Base-by-base conservation (phyloP, 176 grass and related monocot genomes). In the Oryza longistaminata region DNA sequence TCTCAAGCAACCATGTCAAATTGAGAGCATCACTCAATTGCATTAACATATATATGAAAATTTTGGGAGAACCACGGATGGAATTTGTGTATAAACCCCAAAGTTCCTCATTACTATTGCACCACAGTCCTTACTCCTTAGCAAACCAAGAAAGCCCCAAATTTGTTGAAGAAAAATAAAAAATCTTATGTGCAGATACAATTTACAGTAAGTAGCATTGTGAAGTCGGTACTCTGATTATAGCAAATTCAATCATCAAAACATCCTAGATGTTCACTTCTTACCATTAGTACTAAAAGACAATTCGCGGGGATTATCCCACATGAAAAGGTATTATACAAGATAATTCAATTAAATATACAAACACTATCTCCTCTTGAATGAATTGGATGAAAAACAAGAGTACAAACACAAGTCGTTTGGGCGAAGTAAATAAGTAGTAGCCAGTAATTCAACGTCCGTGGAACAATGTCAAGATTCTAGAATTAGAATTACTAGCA, bases 181-280 rank as follows among this genome's bases (percentile, higher is more conserved):
- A 9, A 82, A 69, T 35, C 8, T 2, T 66, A 77, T 73, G 35
- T 22, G 2, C 15, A 52, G 45, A 60, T 37, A 45, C 11, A 76
- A 19, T 74, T 25, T 49, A 3, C 2, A 29, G 12, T 68, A 88
- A 15, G 37, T 40, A 40, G 7, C 10, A 34, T 70, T 29, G 80
- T 10, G 1, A 80, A 64, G 2, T 76, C 26, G 3, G 50, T 19
- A 49, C 4, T 9, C 19, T 53, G 50, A 5, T 21, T 17, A 77
- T 31, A 74, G 44, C 3, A 85, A 77, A 27, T 64, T 29, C 73
- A 88, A 76, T 64, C 0, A 49, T 39, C 21, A 64, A 14, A 35
- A 11, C n/a, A 67, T 71, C 40, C 46, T 87, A 82, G 14, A 7
- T 27, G 9, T 34, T 6, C 26, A 43, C 45, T 74, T 45, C 9